Evolutionary conservation across 495 filamentous ascomycete species (phyloP).

Genomic region (Neurospora sp.): DNA sequence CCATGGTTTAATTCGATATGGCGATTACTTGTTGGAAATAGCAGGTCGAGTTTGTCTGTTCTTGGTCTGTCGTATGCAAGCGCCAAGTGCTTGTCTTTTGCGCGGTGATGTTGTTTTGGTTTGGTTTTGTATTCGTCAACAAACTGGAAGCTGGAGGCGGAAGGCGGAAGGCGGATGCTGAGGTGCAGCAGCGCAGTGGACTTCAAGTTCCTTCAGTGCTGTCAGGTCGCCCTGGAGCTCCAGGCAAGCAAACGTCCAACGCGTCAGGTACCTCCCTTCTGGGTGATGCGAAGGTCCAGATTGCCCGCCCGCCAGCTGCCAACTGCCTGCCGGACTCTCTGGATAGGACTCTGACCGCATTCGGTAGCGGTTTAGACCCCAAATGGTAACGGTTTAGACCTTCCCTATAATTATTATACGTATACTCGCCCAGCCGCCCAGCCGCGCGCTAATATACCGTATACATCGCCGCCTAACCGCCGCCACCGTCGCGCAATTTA

Average conservation of each 20-base stretch:
- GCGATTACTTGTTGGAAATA: slow-evolving; percentile 1
- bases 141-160: background rate
- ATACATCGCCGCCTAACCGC: too few species aligned
- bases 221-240: slow-evolving; percentile 15
- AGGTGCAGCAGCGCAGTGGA: slow-evolving; percentile 1
- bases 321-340: background rate
- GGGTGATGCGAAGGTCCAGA: background rate
- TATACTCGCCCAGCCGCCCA: too few species aligned
- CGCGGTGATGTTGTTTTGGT: background rate
- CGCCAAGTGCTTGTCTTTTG: background rate
- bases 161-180: background rate
- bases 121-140: background rate
- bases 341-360: background rate
- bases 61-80: slow-evolving; percentile 1
- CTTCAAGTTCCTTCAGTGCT: background rate
- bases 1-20: slow-evolving; percentile 47
- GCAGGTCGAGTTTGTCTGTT: background rate
- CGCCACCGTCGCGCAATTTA: too few species aligned
- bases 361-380: too few species aligned
- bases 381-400: too few species aligned
- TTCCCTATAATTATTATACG: too few species aligned
- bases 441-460: too few species aligned
- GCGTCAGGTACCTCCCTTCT: slow-evolving; percentile 19
- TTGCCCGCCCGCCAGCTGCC: background rate
- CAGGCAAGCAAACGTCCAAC: slow-evolving; percentile 29